Percentiles rank a stretch among this genome's conserved stretches.
phyloP scores from a whole-genome alignment of 2,329 filamentous ascomycete species.

The Phialophora verrucosa region DNA sequence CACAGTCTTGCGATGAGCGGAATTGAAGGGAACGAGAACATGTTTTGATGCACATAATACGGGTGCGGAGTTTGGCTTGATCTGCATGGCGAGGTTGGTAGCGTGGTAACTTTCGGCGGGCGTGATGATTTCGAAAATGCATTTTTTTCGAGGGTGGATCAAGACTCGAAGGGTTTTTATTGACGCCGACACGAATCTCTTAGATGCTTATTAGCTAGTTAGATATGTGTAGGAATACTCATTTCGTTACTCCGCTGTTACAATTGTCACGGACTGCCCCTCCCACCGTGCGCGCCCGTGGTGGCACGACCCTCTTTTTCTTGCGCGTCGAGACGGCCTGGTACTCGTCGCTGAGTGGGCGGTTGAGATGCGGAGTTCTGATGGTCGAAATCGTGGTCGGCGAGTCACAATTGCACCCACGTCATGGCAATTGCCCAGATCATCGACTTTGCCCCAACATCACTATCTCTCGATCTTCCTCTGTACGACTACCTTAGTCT shows the following conservation, averaged over 20 bases:
- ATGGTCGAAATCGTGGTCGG: not conserved
- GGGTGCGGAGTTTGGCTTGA: slow-evolving; percentile 8
- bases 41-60: slow-evolving; percentile 23
- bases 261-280: slow-evolving; percentile 1
- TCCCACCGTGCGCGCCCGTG: not conserved
- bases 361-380: slow-evolving; percentile 5
- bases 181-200: slow-evolving; percentile 18
- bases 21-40: slow-evolving; percentile 43
- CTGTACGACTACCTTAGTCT: not conserved
- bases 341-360: not conserved
- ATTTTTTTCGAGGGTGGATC: not conserved
- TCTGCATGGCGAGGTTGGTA: slow-evolving; percentile 14
- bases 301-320: not conserved
- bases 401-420: slow-evolving; percentile 9
- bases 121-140: slow-evolving; percentile 3
- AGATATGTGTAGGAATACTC: not conserved
- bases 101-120: not conserved
- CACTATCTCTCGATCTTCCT: not conserved
- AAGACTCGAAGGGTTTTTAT: not conserved
- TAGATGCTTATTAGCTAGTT: slow-evolving; percentile 9
- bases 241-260: not conserved
- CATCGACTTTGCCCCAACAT: not conserved
- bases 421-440: slow-evolving; percentile 12
- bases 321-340: not conserved
- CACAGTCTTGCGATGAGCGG: slow-evolving; percentile 52